A percentile compares a stretch with the other conserved stretches of the same genome.
Conservation (phyloP, 768 basidiomycete species). For the Suillus discolor region DNA sequence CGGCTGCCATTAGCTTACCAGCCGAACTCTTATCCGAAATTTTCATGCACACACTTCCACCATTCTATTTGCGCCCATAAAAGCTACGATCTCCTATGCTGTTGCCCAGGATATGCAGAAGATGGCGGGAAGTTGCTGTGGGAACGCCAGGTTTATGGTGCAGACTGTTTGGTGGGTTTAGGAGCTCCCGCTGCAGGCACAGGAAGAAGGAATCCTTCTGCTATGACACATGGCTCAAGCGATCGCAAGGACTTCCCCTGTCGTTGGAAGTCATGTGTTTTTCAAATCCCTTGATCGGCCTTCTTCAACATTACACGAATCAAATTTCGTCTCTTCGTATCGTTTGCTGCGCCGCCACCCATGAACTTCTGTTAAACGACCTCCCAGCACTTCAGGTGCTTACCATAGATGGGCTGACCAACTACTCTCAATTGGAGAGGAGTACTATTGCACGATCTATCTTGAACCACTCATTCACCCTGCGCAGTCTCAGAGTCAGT, state of each 20-base stretch:
- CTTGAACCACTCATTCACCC: conserved; percentile 8
- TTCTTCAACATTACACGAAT: conserved; percentile 22
- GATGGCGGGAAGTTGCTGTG: conserved; percentile 43
- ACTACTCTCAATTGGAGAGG: not conserved
- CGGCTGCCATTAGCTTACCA: not conserved
- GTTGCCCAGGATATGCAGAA: conserved; percentile 40
- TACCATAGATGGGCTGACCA: conserved; percentile 13
- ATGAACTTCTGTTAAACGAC: conserved; percentile 19
- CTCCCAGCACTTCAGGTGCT: conserved; percentile 22
- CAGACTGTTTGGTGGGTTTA: conserved; percentile 13
- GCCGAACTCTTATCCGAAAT: not conserved
- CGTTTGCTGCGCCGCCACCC: not conserved
- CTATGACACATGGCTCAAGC: conserved; percentile 14
- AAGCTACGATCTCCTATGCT: conserved; percentile 33
- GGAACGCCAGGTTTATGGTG: conserved; percentile 51
- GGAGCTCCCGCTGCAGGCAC: conserved; percentile 21
- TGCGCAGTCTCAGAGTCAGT: conserved; percentile 19
- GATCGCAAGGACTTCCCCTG: conserved; percentile 19
- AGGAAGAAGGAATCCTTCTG: conserved; percentile 15
- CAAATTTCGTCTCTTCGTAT: conserved; percentile 13
- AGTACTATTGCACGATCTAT: conserved; percentile 7
- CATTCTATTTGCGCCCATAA: not conserved
- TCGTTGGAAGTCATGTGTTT: conserved; percentile 20
- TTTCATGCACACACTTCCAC: not conserved
- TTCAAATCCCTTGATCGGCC: not conserved